Base-by-base conservation (phyloP, 1,139 yeast genomes). In the Eremothecium sinecaudum region DNA sequence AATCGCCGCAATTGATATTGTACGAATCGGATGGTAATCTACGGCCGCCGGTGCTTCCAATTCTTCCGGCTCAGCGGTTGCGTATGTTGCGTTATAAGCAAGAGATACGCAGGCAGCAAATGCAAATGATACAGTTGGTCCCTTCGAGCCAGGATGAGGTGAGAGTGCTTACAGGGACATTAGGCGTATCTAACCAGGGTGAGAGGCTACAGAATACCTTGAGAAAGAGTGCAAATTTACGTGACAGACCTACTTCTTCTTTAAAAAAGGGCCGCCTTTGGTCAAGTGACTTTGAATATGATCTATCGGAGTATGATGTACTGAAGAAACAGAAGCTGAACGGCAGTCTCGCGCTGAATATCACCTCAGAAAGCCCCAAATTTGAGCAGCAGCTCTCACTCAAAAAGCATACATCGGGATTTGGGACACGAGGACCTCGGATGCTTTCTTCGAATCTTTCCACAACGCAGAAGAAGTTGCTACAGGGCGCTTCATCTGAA, bases 11-110 rank as follows among this genome's bases (percentile, higher is more conserved):
- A 10, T 37, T 39, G 27, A 36, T 41, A 8, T 29, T 44, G 15
- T 42, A 37, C 24, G 48, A 44, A 24, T 33, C 43, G 2, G 39
- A 35, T 14, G 26, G 32, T 5, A 25, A 17, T 16, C 34, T 23
- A 17, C 44, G 58, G 30, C 59, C 58, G 4, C 58, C 57, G 3
- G 41, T 53, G 15, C 32, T 54, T 19, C 56, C 58, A 1, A 45
- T 53, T 13, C 37, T 53, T 20, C 59, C 59, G 5, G 29, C 51
- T 9, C 58, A 55, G 35, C 40, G 59, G 28, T 39, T 55, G 34
- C 38, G 45, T 28, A 28, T 55, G 28, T 31, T 55, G 27, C 44
- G 56, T 30, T 41, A 44, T 24, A 52, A 45, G 35, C 59, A 55
- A 33, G 36, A 38, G 17, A 34, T 38, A 10, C 42, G 42, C n/a